A percentile compares a stretch with the other conserved stretches of the same genome.
Conservation (phyloP, 1,139 yeast genomes). For the Pichia sp. region DNA sequence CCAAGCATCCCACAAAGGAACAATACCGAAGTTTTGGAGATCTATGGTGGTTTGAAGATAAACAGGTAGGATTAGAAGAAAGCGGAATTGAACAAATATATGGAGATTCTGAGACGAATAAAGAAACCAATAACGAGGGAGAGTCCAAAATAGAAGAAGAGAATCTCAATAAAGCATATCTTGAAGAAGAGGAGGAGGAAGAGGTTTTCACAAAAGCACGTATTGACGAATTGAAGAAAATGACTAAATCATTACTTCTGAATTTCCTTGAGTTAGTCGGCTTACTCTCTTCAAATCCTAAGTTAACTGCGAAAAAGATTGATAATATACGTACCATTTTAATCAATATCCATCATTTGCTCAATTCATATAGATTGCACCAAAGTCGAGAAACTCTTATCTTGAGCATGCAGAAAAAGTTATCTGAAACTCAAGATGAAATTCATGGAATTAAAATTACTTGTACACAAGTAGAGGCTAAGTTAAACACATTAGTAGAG, state of each 20-base stretch:
- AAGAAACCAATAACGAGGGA: constrained; percentile 3
- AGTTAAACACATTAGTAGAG: constrained; percentile 33
- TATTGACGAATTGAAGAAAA: constrained; percentile 49
- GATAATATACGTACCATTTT: constrained; percentile 48
- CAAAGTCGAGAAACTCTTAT: constrained; percentile 58
- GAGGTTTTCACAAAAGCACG: constrained; percentile 44
- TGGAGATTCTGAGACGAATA: constrained; percentile 20
- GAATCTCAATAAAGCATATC: no score
- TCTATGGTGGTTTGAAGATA: constrained; percentile 56
- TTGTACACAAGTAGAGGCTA: constrained; percentile 35
- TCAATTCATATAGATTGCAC: constrained; percentile 55
- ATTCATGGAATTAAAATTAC: constrained; percentile 41
- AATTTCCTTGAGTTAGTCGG: constrained; percentile 53
- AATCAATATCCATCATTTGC: constrained; percentile 52
- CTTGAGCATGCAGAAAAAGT: constrained; percentile 45
- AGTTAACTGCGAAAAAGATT: constrained; percentile 43
- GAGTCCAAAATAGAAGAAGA: constrained; percentile 6
- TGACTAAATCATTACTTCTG: constrained; percentile 51
- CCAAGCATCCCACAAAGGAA: constrained; percentile 42
- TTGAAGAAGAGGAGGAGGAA: constrained; percentile 34
- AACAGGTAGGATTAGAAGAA: constrained; percentile 48
- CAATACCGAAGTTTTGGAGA: constrained; percentile 57
- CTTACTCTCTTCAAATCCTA: constrained; percentile 46
- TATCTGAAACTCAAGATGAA: constrained; percentile 40
- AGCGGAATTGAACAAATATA: constrained; percentile 52